A percentile compares a stretch with the other conserved stretches of the same genome.
Evolutionary conservation across 2,329 filamentous ascomycete species (phyloP).

Genomic region (Botrytis squamosa): DNA sequence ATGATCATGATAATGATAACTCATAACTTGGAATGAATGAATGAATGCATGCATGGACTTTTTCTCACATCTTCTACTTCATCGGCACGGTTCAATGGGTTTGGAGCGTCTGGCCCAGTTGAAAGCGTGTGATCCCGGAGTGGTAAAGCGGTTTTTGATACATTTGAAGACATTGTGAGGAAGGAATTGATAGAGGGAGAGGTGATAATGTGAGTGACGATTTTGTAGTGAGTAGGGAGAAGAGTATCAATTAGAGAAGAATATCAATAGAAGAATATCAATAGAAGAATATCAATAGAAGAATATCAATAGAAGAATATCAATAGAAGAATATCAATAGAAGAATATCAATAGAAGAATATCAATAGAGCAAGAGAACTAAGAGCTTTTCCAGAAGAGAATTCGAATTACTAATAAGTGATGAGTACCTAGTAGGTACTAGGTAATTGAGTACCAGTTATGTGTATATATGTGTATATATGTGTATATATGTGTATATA

Average conservation of each 20-base stretch:
- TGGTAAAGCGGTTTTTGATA: constrained; percentile 5
- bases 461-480: neutral
- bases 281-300: too few relatives aligned
- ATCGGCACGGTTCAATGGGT: constrained; percentile 42
- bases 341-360: too few relatives aligned
- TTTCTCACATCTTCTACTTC: constrained; percentile 49
- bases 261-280: too few relatives aligned
- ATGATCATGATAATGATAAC: neutral
- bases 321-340: neutral
- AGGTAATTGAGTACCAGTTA: too few relatives aligned
- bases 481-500: too few relatives aligned
- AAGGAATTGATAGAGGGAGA: neutral
- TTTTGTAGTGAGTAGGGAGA: too few relatives aligned
- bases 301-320: too few relatives aligned
- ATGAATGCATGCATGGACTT: neutral
- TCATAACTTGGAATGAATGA: neutral
- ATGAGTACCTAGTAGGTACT: neutral
- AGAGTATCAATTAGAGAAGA: neutral
- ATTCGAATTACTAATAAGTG: neutral
- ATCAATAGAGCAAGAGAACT: neutral
- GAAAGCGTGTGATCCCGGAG: constrained; percentile 19
- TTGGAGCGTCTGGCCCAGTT: neutral
- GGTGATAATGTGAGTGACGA: neutral
- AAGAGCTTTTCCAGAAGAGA: neutral
- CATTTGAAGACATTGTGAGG: constrained; percentile 15